Conservation (phyloP, 2,329 filamentous ascomycete species). For the Botrytis byssoidea region DNA sequence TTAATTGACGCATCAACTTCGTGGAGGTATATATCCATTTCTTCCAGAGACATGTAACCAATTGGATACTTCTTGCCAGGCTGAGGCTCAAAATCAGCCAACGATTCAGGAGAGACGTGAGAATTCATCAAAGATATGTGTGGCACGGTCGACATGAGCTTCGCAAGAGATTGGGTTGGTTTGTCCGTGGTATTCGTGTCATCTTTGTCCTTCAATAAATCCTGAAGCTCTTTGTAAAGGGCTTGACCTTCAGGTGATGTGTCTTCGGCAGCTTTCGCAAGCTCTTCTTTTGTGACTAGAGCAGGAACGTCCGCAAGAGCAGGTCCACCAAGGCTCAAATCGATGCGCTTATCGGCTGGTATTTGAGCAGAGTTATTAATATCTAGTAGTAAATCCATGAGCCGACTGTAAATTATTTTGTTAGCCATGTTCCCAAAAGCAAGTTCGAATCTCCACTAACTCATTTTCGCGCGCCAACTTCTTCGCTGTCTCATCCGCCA, state of each 20-base stretch:
- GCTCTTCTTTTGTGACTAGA: conserved; percentile 32
- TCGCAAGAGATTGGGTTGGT: conserved; percentile 35
- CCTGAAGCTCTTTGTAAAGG: conserved; percentile 33
- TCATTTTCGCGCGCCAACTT: conserved; percentile 89
- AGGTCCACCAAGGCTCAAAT: conserved; percentile 51
- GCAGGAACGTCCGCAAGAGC: conserved; percentile 31
- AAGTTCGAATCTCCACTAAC: conserved; percentile 51
- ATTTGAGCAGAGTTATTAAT: conserved; percentile 84
- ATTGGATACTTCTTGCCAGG: conserved; percentile 56
- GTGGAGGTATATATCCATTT: conserved; percentile 72
- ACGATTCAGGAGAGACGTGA: conserved; percentile 38
- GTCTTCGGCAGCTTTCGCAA: conserved; percentile 28
- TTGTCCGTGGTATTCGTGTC: conserved; percentile 21
- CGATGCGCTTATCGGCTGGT: conserved; percentile 69
- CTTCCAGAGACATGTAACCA: conserved; percentile 65
- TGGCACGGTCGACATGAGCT: conserved; percentile 32
- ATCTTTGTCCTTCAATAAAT: conserved; percentile 32
- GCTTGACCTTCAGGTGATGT: conserved; percentile 34
- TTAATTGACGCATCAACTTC: conserved; percentile 48
- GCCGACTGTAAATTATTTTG: conserved; percentile 57
- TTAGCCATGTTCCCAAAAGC: conserved; percentile 14
- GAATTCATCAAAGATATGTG: conserved; percentile 30
- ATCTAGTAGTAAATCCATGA: conserved; percentile 85
- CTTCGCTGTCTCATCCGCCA: conserved; percentile 76
- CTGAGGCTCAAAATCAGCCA: conserved; percentile 41